Evolutionary conservation across 371 early-diverging fungal species (phyloP), one percentile per base, ranked within the genome.

Genomic region (Lichtheimia hyalospora): DNA sequence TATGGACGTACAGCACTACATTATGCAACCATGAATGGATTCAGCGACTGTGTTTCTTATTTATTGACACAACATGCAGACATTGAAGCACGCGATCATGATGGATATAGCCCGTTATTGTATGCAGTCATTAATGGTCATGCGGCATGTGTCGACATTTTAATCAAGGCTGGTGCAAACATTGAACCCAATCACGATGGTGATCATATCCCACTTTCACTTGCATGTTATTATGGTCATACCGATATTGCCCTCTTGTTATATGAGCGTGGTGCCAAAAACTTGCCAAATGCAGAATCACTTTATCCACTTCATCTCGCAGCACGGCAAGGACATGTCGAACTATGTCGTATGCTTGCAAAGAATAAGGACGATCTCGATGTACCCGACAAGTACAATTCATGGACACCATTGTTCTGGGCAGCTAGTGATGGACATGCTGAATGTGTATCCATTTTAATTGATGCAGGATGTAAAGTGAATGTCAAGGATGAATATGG

Each of bases 351-450:
- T 20, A 77, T 93, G 28, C 71, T 98, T 39, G 85, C 94, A 21
- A 80, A 73, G n/a, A 83, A 91, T 44, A 84, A 84, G 3, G 64
- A 68, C 3, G 86, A 91, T 15, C 79, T 93, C n/a, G 89, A 96
- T 44, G 82, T 81, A 10, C 73, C 78, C 2, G 98, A 98, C 72
- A 89, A 88, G 69, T 92, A 95, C 74, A 89, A 93, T 69, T 89
- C 93, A 7, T 98, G 98, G 98, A 92, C 96, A 3, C 95, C 97
- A 0, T 69, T 96, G 3, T 98, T 98, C 61, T 96, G 94, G 81
- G 93, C 96, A 5, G 95, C 94, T 18, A 86, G 88, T 53, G 96
- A 97, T 61, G 98, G 98, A 2, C 89, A 96, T 66, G 74, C 80
- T 1, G 89, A 89, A 20, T 92, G 94, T 70, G 92, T 92, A 3